Evolutionary conservation across 1,284 basidiomycete genomes (phyloP), one percentile per base, ranked within the genome.

Genomic region (Megacollybia platyphylla): DNA sequence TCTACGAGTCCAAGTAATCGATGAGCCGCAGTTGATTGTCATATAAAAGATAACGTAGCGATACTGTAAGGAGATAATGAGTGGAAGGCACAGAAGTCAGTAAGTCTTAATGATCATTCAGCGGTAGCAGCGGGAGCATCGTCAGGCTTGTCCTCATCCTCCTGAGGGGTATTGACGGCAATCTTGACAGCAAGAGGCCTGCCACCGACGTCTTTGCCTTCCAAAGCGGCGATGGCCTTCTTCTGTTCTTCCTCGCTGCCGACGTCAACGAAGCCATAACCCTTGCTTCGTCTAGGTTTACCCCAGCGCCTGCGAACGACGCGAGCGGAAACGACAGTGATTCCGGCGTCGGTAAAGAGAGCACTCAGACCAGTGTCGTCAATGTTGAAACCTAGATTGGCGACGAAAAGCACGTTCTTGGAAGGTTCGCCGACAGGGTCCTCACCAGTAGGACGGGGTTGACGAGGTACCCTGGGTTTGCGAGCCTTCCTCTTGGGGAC

Each of bases 221-320:
- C 71, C 51, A 89, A 72, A 51, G 77, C 74, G 44, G 71, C 73
- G 50, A 94, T 84, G 35, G 88, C 90, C 67, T 88, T 87, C 59
- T 79, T 62, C 68, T 93, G 90, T 62, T 88, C 76, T 51, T 76
- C 79, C 58, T 89, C 82, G 53, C 70, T 70, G 48, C 85, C 87
- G 48, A 93, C 85, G 53, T 92, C 89, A 54, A 94, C 90, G 57
- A 94, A 94, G 45, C 88, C 92, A 60, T 91, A 96, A 47, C 91
- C 91, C 65, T 92, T 93, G 70, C 83, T 87, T 65, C 74, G 83
- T 58, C 81, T 75, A 50, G 81, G 79, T 43, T 76, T 73, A 9
- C 86, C 85, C 71, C 76, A 88, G 57, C 84, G 80, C 55, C 81
- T 73, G 56, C 79, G 79, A 52, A 93, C 87, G 50, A 96, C 84